Base-by-base conservation (phyloP, 805 yeast genomes). In the Ogataea zsoltii region DNA sequence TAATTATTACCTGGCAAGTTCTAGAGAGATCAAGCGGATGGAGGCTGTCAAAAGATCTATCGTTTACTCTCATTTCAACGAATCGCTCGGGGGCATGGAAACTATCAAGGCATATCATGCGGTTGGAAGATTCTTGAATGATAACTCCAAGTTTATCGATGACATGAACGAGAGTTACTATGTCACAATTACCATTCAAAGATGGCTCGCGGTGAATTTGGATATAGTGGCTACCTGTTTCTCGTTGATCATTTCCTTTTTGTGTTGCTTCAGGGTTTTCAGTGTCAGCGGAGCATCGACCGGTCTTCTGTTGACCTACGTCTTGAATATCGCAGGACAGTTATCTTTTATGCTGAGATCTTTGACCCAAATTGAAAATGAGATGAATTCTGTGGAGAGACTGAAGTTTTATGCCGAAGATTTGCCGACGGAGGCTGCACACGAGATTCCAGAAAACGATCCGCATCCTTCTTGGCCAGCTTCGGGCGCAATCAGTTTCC, bases 361-460 rank as follows among this genome's bases (percentile, higher is more conserved):
- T 17, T 66, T 78, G 55, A 85, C 92, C 0, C 82, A 80, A 56
- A 78, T 83, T 23, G 94, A 87, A 58, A 86, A 85, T 62, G 86
- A 85, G 60, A 81, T 88, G 85, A 87, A 84, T 54, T 80, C 91
- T 1, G 88, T 79, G n/a, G 94, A 87, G 62, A 76, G 95, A 65
- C 62, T 87, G 35, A 70, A 77, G 42, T 76, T 78, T 54, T 84
- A 86, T 62, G 88, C 87, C 1, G 74, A 63, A 54, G 68, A 76
- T 18, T 65, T 88, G 41, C 80, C 76, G 0, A 81, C 81, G 54
- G 96, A 88, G 65, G 85, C 86, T 3, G 75, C 87, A 0, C 78
- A 75, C 54, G 69, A 71, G 35, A 75, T 80, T 41, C 67, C 58
- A 42, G 74, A 35, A 44, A 56, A 58, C 11, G 67, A 70, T 38